Conservation (phyloP, 1,139 yeast genomes). For the Geotrichum phurueaensis region DNA sequence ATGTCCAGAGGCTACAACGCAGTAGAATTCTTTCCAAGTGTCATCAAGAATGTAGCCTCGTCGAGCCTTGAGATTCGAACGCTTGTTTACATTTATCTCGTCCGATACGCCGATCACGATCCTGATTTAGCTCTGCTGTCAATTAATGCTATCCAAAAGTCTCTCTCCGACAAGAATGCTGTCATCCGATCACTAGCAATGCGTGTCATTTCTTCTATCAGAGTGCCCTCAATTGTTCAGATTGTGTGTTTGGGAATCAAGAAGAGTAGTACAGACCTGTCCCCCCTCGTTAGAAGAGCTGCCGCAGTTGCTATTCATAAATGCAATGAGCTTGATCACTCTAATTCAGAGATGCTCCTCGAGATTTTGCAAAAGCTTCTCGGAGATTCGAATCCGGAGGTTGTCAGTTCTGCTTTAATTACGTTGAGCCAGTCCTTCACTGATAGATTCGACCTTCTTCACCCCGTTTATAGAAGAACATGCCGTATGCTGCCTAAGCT, state of each 20-base stretch:
- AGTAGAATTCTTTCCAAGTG: slow-evolving; percentile 70
- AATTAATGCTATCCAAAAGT: slow-evolving; percentile 85
- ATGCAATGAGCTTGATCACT: slow-evolving; percentile 45
- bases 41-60: slow-evolving; percentile 80
- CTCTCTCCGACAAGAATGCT: slow-evolving; percentile 64
- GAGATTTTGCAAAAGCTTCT: slow-evolving; percentile 50
- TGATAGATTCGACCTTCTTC: slow-evolving; percentile 59
- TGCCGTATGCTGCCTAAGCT: slow-evolving; percentile 51
- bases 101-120: slow-evolving; percentile 74
- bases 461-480: slow-evolving; percentile 60
- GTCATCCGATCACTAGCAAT: slow-evolving; percentile 66
- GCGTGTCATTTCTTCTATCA: slow-evolving; percentile 72
- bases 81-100: slow-evolving; percentile 70
- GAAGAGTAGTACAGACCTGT: slow-evolving; percentile 61
- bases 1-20: slow-evolving; percentile 53
- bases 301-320: slow-evolving; percentile 74
- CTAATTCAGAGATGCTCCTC: slow-evolving; percentile 43
- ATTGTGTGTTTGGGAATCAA: slow-evolving; percentile 70
- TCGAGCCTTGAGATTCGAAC: slow-evolving; percentile 62
- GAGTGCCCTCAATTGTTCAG: slow-evolving; percentile 73
- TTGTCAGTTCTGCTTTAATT: slow-evolving; percentile 64
- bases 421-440: slow-evolving; percentile 52
- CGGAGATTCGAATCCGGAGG: slow-evolving; percentile 58
- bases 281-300: slow-evolving; percentile 73
- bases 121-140: slow-evolving; percentile 85